Conservation (phyloP, 176 grass and related monocot genomes). For the Eleusine coracana region DNA sequence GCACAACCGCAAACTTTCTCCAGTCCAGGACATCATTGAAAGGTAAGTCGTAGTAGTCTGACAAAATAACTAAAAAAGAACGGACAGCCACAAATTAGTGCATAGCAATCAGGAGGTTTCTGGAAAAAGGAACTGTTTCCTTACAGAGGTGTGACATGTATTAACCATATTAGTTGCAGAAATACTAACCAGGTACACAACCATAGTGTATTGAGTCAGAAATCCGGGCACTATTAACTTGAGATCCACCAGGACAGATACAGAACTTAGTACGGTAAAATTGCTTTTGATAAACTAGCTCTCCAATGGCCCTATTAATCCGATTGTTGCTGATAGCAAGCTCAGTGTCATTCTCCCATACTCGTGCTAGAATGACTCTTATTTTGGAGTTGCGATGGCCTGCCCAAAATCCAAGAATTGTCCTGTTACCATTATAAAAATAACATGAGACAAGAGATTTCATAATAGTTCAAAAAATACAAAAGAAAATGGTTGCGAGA, state of each 20-base stretch:
- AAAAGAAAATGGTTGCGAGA: not conserved
- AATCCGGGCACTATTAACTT: conserved; percentile 98
- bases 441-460: conserved; percentile 4
- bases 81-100: conserved; percentile 27
- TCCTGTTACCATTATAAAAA: conserved; percentile 42
- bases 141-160: not conserved
- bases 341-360: conserved; percentile 97
- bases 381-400: conserved; percentile 91
- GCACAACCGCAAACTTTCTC: conserved; percentile 76
- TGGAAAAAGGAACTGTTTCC: not conserved
- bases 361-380: conserved; percentile 82
- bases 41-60: conserved; percentile 70
- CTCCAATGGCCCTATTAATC: conserved; percentile 83
- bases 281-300: conserved; percentile 87
- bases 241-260: conserved; percentile 97
- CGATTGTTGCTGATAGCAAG: conserved; percentile 94
- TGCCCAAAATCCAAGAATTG: conserved; percentile 82
- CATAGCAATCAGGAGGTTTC: conserved; percentile 8
- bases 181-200: conserved; percentile 86
- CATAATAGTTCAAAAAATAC: not conserved
- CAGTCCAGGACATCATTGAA: conserved; percentile 76
- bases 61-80: conserved; percentile 75
- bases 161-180: not conserved
- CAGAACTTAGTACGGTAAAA: conserved; percentile 98
- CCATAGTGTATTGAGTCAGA: conserved; percentile 97